phyloP scores from a whole-genome alignment of 2,329 filamentous ascomycete genomes.

The Balansia obtecta region DNA sequence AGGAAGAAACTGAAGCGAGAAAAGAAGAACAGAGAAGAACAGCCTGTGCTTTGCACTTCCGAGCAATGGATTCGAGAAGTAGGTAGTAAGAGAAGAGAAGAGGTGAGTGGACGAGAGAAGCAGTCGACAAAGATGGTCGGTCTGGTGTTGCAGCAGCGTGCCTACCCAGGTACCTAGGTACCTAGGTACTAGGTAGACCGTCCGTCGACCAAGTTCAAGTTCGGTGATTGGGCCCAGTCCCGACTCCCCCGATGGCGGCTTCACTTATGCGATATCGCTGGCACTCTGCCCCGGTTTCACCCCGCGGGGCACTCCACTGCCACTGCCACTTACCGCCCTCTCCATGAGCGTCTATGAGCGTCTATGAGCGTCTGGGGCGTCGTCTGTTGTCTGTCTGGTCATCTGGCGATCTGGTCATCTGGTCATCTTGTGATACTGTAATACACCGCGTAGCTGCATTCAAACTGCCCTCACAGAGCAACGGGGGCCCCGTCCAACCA shows the following conservation, averaged over 20 bases:
- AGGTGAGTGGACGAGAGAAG: too few species aligned
- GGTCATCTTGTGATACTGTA: too few species aligned
- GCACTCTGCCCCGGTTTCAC: neutral
- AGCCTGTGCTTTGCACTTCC: neutral
- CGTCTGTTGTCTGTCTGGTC: too few species aligned
- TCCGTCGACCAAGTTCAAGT: too few species aligned
- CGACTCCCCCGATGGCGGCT: neutral
- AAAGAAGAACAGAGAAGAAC: neutral
- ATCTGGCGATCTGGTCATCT: too few species aligned
- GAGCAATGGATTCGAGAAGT: neutral
- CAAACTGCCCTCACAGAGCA: neutral
- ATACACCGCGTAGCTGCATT: constrained; percentile 2
- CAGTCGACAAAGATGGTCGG: too few species aligned
- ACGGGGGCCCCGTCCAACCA: constrained; percentile 1
- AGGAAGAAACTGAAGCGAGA: neutral
- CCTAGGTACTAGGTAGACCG: too few species aligned
- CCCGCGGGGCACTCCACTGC: constrained; percentile 2
- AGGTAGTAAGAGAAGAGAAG: neutral
- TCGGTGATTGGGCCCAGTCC: too few species aligned
- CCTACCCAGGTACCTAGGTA: too few species aligned
- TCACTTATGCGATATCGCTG: constrained; percentile 9
- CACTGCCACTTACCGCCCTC: neutral
- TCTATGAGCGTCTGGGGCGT: neutral
- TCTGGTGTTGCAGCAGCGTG: too few species aligned
- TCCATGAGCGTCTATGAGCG: too few species aligned